Evolutionary conservation across 2,329 filamentous ascomycete species (phyloP).

Genomic region (Diaporthe caulivora): DNA sequence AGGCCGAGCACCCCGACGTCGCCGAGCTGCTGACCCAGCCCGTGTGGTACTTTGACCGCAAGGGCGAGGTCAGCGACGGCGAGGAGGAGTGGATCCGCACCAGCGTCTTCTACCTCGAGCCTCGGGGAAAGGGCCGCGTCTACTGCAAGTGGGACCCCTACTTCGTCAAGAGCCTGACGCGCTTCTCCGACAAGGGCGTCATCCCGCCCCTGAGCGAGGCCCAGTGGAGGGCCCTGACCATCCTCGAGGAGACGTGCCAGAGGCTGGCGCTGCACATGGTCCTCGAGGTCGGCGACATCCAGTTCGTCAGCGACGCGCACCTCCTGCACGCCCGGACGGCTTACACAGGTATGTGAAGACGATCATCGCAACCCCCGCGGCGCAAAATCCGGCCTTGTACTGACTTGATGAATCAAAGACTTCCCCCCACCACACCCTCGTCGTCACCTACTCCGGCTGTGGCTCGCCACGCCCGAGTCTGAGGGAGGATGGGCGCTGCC

Average conservation of each 20-base stretch:
- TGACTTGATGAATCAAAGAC: conserved; percentile 47
- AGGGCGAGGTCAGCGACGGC: conserved; percentile 82
- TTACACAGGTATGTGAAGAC: conserved; percentile 71
- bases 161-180: conserved; percentile 80
- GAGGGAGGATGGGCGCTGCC: conserved; percentile 90
- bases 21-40: conserved; percentile 80
- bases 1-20: conserved; percentile 81
- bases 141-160: conserved; percentile 94
- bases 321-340: conserved; percentile 85
- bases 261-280: conserved; percentile 85
- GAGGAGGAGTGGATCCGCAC: conserved; percentile 81
- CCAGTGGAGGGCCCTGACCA: conserved; percentile 75
- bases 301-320: conserved; percentile 86
- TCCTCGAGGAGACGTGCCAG: conserved; percentile 83
- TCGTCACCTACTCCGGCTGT: conserved; percentile 84
- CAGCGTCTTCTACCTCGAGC: conserved; percentile 82
- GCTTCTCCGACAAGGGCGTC: conserved; percentile 75
- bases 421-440: conserved; percentile 75
- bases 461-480: conserved; percentile 83
- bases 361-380: not conserved
- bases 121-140: conserved; percentile 72
- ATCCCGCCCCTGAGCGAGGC: conserved; percentile 77
- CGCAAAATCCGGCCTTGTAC: not conserved
- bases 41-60: conserved; percentile 93
- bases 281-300: conserved; percentile 87